Percentiles rank a stretch among this genome's conserved stretches.
These are phyloP conservation scores for Volvox reticuliferus DNA, from an alignment of 139 green algal species.

Conservation along the genomic window DNA sequence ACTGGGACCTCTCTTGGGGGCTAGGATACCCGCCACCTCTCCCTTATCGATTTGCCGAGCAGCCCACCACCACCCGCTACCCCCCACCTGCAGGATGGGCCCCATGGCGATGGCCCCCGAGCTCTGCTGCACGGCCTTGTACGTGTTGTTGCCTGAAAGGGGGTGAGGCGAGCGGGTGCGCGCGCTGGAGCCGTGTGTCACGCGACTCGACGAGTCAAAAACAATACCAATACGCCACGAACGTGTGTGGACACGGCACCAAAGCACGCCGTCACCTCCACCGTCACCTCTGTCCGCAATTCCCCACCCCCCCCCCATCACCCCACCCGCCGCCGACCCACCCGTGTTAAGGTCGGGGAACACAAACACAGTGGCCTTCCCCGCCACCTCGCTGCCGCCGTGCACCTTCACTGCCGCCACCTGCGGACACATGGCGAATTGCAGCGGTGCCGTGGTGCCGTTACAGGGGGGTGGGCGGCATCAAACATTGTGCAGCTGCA, in stretches of 20 bases:
- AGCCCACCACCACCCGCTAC: not conserved
- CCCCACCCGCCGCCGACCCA: not conserved
- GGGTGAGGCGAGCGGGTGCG: not conserved
- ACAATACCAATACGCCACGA: not conserved
- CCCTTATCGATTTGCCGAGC: not conserved
- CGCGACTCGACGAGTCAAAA: not conserved
- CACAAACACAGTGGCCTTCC: conserved; percentile 86
- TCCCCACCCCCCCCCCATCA: not conserved
- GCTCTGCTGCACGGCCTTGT: conserved; percentile 86
- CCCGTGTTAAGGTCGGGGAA: conserved; percentile 95
- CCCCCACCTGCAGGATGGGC: conserved; percentile 82
- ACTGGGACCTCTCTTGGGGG: not conserved
- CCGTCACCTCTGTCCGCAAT: not conserved
- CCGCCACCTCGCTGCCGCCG: conserved; percentile 79
- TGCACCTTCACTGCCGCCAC: conserved; percentile 71
- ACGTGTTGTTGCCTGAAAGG: conserved; percentile 84
- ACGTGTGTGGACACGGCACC: too few species aligned
- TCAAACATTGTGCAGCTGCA: too few species aligned
- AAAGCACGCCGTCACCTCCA: not conserved
- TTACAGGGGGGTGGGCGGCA: too few species aligned
- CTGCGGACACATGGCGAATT: not conserved
- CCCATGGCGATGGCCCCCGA: conserved; percentile 89
- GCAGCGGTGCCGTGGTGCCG: too few species aligned
- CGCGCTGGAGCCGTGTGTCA: too few species aligned
- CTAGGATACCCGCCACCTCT: not conserved